Base-by-base conservation (phyloP, 768 basidiomycete genomes). In the Rubroboletus satanas region DNA sequence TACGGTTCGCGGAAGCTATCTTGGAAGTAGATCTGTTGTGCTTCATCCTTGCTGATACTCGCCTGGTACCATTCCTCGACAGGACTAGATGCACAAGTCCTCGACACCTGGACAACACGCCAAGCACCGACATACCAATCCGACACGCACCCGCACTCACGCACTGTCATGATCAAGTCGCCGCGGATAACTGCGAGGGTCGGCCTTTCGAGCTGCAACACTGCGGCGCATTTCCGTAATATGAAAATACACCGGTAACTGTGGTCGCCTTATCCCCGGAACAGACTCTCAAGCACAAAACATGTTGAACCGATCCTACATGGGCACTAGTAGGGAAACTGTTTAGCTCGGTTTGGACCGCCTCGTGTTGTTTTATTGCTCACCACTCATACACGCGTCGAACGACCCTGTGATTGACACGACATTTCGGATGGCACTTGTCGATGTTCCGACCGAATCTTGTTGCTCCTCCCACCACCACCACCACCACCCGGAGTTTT, bases 191-290 rank as follows among this genome's bases (percentile, higher is more conserved):
- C 7, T 12, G 6, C 39, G 23, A 35, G 23, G 54, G 41, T 38
- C 54, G 45, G 46, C 55, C 32, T 15, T 56, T 61, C 55, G 14
- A 47, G 51, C 47, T 55, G 51, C 18, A 15, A 15, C 33, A 23
- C 29, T 26, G 21, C 17, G 46, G 50, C 51, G 54, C 48, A 41
- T 61, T 49, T 56, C 51, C 63, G 55, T 55, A 32, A 62, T 18
- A 51, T 58, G 62, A 63, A 63, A 65, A 35, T 11, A 15, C 14
- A 36, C 35, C 41, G 10, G 8, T 10, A 12, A 15, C 14, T 7
- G 43, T 26, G 23, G 12, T 44, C 51, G 17, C 17, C 47, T 49
- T 33, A 36, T 53, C 41, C 33, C 53, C 49, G 23, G 15, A 12
- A 33, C 7, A 36, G 21, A 6, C 12, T 28, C 18, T 33, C 51